These are phyloP conservation scores for Eucommia ulmoides DNA, from an alignment of 257 asterid species.

Conservation along the genomic window DNA sequence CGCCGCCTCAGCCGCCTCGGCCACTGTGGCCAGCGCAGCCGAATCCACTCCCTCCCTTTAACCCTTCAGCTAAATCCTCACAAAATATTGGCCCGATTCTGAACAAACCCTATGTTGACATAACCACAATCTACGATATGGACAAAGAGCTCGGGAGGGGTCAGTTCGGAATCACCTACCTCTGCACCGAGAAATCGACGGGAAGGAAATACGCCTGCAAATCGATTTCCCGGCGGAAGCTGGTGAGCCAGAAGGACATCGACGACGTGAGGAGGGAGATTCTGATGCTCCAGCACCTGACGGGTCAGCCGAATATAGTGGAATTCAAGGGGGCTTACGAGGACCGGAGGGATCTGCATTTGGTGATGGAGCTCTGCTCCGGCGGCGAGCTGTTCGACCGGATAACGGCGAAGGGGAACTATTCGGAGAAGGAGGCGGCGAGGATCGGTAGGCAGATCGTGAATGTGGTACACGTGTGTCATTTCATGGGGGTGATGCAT, in stretches of 20 bases:
- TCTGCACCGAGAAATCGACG: conserved; percentile 39
- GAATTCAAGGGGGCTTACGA: conserved; percentile 59
- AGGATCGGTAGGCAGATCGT: conserved; percentile 48
- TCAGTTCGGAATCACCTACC: conserved; percentile 49
- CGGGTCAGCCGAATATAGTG: conserved; percentile 58
- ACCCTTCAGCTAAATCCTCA: no score
- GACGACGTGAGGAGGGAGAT: conserved; percentile 37
- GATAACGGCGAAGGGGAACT: conserved; percentile 43
- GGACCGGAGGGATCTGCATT: conserved; percentile 25
- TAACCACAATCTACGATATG: conserved; percentile 25
- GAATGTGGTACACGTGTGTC: conserved; percentile 59
- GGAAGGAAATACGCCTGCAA: conserved; percentile 42
- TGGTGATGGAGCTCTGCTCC: conserved; percentile 55
- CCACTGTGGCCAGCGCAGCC: conserved; percentile 10
- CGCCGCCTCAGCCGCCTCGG: conserved; percentile 27
- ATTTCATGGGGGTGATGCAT: conserved; percentile 72
- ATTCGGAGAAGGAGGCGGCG: conserved; percentile 54
- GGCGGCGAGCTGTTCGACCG: conserved; percentile 69
- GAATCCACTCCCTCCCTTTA: neutral
- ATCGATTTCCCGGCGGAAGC: conserved; percentile 33
- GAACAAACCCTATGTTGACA: conserved; percentile 28
- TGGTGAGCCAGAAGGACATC: conserved; percentile 22
- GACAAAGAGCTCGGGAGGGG: conserved; percentile 54
- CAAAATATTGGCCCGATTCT: conserved; percentile 29
- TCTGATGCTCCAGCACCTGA: conserved; percentile 38